Evolutionary conservation across 2,329 filamentous ascomycete genomes (phyloP), one percentile per base, ranked within the genome.

Genomic region (Monosporascus sp.): DNA sequence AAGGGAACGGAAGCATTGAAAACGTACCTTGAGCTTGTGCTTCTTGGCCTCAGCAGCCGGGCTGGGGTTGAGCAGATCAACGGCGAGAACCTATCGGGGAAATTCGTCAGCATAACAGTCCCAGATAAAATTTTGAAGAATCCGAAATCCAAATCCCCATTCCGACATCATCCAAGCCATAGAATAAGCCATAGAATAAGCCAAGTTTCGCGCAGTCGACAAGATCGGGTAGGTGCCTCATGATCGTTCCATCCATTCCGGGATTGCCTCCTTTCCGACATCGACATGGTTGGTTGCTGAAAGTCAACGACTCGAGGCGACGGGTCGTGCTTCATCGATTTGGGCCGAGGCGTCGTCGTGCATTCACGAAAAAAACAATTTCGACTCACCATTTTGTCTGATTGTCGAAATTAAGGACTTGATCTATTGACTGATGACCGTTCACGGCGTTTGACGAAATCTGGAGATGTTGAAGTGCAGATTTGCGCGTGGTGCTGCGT

Each of bases 31-130:
- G 78, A 99, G 91, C 91, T 99, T 99, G 90, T 99, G 94, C 89
- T 97, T 97, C 84, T 91, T 91, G 74, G 91, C 91, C 89, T 99
- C 94, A 78, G 93, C 87, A 79, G 91, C 90, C 80, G 93, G 89
- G 75, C 89, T 89, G 75, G 94, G 94, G 91, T 99, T 97, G 80
- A 99, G 88, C 73, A 99, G 92, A 86, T 99, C 94, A 85, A 97
- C 90, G 79, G 94, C 94, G 88, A 99, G 91, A 96, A 97, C 93
- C 94, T 97, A 74, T 65, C 59, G 47, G 56, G 57, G 56, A 58
- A 58, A 65, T 65, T 63, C 56, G 74, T 85, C 74, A 85, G 80
- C 75, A 74, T 69, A 52, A 55, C 58, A 60, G 55, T 60, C 55
- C 61, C 51, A 55, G 52, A 55, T 19, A 47, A 52, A 31, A 46